These are phyloP conservation scores for Coccomyxa subellipsoidea DNA, from an alignment of 163 green algal genomes.

Conservation along the genomic window DNA sequence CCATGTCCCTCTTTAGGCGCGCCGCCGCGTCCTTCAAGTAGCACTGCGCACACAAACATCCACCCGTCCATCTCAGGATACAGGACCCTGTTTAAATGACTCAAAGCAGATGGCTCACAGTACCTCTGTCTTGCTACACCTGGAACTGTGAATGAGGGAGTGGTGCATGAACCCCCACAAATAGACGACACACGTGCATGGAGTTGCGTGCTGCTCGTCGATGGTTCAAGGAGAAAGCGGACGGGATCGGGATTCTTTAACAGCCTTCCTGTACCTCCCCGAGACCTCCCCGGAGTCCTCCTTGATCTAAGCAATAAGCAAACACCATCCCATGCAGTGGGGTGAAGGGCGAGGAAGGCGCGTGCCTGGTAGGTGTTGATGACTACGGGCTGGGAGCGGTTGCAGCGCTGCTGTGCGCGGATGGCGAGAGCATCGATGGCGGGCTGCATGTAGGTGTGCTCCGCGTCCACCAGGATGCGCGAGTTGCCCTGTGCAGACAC, in stretches of 20 bases:
- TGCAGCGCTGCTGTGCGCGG: slow-evolving; percentile 64
- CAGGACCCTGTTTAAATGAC: too few species aligned
- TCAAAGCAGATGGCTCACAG: too few species aligned
- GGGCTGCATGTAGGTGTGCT: slow-evolving; percentile 70
- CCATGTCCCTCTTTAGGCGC: slow-evolving; percentile 38
- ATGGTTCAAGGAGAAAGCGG: too few species aligned
- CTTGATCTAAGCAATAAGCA: neutral
- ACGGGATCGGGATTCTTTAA: too few species aligned
- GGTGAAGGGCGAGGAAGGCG: neutral
- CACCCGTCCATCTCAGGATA: too few species aligned
- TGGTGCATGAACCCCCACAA: too few species aligned
- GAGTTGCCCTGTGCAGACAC: slow-evolving; percentile 29
- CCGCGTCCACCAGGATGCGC: slow-evolving; percentile 66
- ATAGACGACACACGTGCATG: too few species aligned
- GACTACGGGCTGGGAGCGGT: slow-evolving; percentile 42
- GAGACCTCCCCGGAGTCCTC: neutral
- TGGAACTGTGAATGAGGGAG: too few species aligned
- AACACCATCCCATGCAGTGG: neutral
- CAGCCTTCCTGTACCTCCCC: too few species aligned
- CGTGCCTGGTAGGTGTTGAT: slow-evolving; percentile 76
- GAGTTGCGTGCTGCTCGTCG: too few species aligned
- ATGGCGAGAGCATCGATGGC: slow-evolving; percentile 73
- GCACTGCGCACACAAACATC: slow-evolving; percentile 29
- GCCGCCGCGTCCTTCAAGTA: slow-evolving; percentile 66
- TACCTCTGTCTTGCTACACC: too few species aligned